phyloP scores from a whole-genome alignment of 805 yeast species.

The Citeromyces nyonsensis region DNA sequence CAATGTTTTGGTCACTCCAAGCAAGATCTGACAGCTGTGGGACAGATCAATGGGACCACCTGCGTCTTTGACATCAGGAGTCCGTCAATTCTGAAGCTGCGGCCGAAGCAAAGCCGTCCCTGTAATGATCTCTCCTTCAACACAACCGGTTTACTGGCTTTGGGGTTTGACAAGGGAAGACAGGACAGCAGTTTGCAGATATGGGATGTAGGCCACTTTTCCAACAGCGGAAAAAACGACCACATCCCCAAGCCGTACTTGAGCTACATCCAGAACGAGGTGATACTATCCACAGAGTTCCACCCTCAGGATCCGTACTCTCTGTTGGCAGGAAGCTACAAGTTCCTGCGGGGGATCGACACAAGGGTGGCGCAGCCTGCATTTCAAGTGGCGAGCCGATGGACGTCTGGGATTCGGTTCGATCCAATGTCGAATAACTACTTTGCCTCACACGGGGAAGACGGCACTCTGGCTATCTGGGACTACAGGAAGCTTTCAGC shows the following conservation, averaged over 20 bases:
- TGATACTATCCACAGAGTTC: conserved; percentile 54
- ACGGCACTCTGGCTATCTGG: conserved; percentile 75
- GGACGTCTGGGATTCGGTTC: conserved; percentile 49
- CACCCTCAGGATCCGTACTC: conserved; percentile 37
- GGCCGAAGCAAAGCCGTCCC: conserved; percentile 55
- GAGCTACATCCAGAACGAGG: conserved; percentile 58
- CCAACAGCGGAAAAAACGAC: conserved; percentile 26
- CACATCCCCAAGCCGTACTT: conserved; percentile 37
- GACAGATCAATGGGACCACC: conserved; percentile 57
- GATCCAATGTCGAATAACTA: conserved; percentile 55
- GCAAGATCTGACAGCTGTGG: conserved; percentile 42
- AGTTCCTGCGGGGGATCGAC: conserved; percentile 67
- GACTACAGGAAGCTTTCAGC: conserved; percentile 46
- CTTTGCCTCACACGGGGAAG: conserved; percentile 69
- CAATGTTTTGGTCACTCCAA: conserved; percentile 54
- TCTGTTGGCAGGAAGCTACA: conserved; percentile 62
- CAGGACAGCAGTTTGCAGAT: conserved; percentile 65
- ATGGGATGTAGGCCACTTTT: conserved; percentile 62
- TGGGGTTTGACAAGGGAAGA: conserved; percentile 67
- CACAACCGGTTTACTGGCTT: conserved; percentile 47
- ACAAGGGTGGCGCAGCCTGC: conserved; percentile 47
- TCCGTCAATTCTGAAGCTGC: conserved; percentile 22
- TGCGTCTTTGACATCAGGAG: conserved; percentile 42
- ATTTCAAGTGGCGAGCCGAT: conserved; percentile 62
- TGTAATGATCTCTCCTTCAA: conserved; percentile 67